Conservation (phyloP, 345 rosid genomes). For the Pelargonium nanum region DNA sequence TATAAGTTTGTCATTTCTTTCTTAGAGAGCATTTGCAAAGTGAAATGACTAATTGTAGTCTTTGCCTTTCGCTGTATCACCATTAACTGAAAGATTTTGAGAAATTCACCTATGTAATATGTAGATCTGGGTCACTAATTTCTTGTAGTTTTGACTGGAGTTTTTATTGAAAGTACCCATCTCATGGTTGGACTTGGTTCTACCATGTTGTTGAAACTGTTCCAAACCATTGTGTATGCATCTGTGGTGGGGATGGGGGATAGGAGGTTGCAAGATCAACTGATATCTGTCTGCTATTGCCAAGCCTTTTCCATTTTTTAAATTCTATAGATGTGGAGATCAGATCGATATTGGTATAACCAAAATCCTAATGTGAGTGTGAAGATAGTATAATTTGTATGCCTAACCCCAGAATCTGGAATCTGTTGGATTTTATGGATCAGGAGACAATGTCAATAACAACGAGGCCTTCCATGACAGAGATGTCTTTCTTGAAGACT, state of each 20-base stretch:
- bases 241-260: neutral
- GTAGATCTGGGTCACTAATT: neutral
- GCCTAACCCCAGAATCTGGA: conserved; percentile 12
- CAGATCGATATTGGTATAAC: neutral
- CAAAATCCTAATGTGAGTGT: neutral
- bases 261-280: neutral
- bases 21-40: neutral
- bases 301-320: too few species aligned
- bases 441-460: conserved; percentile 29
- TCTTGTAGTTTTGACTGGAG: neutral
- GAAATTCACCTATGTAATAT: neutral
- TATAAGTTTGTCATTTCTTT: neutral
- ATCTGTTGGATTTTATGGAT: conserved; percentile 26
- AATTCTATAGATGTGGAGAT: too few species aligned
- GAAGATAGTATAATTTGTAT: conserved; percentile 2
- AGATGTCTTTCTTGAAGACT: conserved; percentile 39
- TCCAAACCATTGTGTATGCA: neutral
- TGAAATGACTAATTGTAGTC: too few species aligned
- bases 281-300: too few species aligned
- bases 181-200: neutral
- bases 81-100: neutral
- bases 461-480: conserved; percentile 35
- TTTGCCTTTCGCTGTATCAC: neutral
- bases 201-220: too few species aligned
- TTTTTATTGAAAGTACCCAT: neutral